Conservation (phyloP, 305 asterid species). For the Fraxinus angustifolia region DNA sequence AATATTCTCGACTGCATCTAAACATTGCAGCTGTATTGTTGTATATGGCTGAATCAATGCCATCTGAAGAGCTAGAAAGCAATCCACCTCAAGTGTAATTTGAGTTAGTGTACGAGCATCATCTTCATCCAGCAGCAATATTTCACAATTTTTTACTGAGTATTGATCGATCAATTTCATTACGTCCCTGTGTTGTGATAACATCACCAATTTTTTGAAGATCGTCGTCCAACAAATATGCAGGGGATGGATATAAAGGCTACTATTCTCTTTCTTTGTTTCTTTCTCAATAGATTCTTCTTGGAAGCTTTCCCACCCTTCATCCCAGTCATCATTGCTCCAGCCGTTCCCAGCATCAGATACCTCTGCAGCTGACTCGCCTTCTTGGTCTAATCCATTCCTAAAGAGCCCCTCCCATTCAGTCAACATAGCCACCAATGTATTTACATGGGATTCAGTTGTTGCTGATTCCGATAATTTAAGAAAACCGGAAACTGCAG, state of each 20-base stretch:
- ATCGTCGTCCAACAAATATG: constrained; percentile 74
- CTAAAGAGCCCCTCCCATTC: constrained; percentile 86
- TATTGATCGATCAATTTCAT: constrained; percentile 61
- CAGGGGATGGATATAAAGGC: constrained; percentile 56
- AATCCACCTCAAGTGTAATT: constrained; percentile 42
- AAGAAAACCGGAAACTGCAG: constrained; percentile 77
- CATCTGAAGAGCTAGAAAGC: constrained; percentile 64
- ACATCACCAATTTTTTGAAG: constrained; percentile 41
- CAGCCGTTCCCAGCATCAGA: constrained; percentile 45
- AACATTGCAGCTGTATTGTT: constrained; percentile 54
- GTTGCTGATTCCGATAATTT: constrained; percentile 55
- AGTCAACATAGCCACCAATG: constrained; percentile 59
- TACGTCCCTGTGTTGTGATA: constrained; percentile 42
- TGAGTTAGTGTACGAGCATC: constrained; percentile 44
- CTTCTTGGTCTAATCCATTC: constrained; percentile 29
- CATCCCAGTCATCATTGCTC: constrained; percentile 90
- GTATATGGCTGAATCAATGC: constrained; percentile 58
- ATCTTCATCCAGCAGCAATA: constrained; percentile 52
- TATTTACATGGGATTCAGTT: constrained; percentile 42
- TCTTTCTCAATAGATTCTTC: constrained; percentile 67
- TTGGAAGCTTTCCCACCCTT: constrained; percentile 96
- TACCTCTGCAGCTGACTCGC: constrained; percentile 34
- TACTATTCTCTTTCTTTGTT: constrained; percentile 26
- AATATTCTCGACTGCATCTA: constrained; percentile 71
- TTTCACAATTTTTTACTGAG: constrained; percentile 29